phyloP scores from a whole-genome alignment of 345 rosid species.

The Gossypium longicalyx region DNA sequence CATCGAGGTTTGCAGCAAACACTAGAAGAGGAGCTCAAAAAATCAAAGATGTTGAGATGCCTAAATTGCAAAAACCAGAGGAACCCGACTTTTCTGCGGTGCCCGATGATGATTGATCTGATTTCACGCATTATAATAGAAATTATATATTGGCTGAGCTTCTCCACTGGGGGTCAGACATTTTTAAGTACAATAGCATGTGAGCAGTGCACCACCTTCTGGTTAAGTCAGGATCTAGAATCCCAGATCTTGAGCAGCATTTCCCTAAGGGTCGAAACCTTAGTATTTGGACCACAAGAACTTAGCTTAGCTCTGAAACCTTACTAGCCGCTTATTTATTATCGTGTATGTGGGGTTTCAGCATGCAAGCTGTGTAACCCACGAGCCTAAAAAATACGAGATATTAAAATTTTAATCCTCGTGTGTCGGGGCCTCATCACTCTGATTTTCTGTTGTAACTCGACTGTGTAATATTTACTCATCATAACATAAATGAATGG shows the following conservation, averaged over 20 bases:
- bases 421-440: neutral
- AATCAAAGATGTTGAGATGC: constrained; percentile 36
- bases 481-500: no score
- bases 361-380: neutral
- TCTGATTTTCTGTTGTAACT: neutral
- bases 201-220: neutral
- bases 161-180: neutral
- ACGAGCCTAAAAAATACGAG: neutral
- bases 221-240: neutral
- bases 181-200: neutral
- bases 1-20: constrained; percentile 72
- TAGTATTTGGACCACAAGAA: neutral
- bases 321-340: neutral
- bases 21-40: constrained; percentile 62
- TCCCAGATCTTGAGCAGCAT: neutral
- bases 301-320: neutral
- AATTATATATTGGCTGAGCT: neutral
- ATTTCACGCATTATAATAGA: constrained; percentile 20
- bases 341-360: neutral
- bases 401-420: neutral
- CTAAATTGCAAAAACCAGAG: constrained; percentile 48
- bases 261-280: constrained; percentile 2
- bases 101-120: constrained; percentile 2
- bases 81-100: constrained; percentile 34
- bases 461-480: no score